These are phyloP conservation scores for Fagopyrum tataricum DNA, from an alignment of 148 eudicot genomes.

Conservation along the genomic window DNA sequence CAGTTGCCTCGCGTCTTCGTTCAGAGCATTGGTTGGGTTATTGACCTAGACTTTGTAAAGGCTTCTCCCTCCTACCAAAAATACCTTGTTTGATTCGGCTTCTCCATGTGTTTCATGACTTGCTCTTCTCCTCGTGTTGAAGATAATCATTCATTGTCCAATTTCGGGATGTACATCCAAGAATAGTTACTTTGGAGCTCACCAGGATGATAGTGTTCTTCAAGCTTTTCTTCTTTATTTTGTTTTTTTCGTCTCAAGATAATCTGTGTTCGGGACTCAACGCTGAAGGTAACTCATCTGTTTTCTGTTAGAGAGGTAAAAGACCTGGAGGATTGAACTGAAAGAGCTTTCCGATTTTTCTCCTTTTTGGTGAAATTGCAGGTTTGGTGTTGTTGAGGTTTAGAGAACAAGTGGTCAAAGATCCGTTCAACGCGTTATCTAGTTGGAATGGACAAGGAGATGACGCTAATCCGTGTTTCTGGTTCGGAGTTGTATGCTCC, in stretches of 20 bases:
- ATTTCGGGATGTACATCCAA: not conserved
- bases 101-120: not conserved
- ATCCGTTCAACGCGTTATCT: conserved; percentile 53
- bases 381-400: conserved; percentile 54
- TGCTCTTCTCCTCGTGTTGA: not conserved
- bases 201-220: not conserved
- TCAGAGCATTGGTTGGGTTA: conserved; percentile 1
- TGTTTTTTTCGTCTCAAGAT: not conserved
- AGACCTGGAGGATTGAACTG: not conserved
- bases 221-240: not conserved
- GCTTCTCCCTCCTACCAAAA: not conserved
- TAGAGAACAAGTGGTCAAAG: conserved; percentile 41
- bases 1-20: conserved; percentile 7
- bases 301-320: not conserved
- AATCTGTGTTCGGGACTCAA: conserved; percentile 20
- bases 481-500: conserved; percentile 55
- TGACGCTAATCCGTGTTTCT: conserved; percentile 42
- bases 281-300: conserved; percentile 18
- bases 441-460: conserved; percentile 34
- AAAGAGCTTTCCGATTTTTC: not conserved
- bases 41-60: conserved; percentile 1
- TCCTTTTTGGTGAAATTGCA: conserved; percentile 18
- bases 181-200: not conserved
- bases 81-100: not conserved
- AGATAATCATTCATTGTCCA: not conserved